Percentiles rank a stretch among this genome's conserved stretches.
phyloP scores from a whole-genome alignment of 1,284 basidiomycete species.

The Rhizoctonia solani region DNA sequence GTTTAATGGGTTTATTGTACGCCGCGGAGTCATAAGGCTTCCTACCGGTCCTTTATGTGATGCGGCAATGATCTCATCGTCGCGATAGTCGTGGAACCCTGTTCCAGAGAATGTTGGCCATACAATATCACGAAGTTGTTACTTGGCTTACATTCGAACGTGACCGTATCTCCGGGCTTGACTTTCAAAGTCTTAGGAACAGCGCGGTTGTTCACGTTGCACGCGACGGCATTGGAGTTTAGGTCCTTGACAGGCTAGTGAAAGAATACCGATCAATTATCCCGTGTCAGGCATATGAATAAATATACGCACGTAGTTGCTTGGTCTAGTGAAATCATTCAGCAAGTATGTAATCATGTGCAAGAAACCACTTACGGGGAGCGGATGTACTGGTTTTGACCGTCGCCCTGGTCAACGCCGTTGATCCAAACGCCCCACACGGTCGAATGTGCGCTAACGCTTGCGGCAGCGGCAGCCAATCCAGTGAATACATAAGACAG shows the following conservation, averaged over 20 bases:
- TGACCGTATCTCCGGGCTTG: conserved; percentile 3
- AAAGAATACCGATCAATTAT: background rate
- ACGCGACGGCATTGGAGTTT: background rate
- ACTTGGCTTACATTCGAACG: background rate
- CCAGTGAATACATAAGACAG: background rate
- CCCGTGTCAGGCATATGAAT: background rate
- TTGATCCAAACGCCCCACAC: conserved; percentile 3
- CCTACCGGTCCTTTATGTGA: background rate
- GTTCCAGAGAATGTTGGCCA: background rate
- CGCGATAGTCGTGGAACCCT: background rate
- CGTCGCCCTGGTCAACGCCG: conserved; percentile 18
- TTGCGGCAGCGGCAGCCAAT: background rate
- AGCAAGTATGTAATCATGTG: background rate
- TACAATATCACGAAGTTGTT: background rate
- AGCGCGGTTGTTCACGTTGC: conserved; percentile 6
- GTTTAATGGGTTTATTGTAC: background rate
- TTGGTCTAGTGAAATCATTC: background rate
- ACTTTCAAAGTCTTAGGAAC: conserved; percentile 5
- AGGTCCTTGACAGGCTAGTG: conserved; percentile 18
- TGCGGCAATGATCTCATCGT: background rate
- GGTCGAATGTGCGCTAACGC: background rate
- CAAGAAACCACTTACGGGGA: background rate
- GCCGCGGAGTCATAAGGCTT: background rate
- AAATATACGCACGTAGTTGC: conserved; percentile 3
- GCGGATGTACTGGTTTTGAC: conserved; percentile 3